Evolutionary conservation across 306 rosid species (phyloP).

Genomic region (Pyrus pyrifolia): DNA sequence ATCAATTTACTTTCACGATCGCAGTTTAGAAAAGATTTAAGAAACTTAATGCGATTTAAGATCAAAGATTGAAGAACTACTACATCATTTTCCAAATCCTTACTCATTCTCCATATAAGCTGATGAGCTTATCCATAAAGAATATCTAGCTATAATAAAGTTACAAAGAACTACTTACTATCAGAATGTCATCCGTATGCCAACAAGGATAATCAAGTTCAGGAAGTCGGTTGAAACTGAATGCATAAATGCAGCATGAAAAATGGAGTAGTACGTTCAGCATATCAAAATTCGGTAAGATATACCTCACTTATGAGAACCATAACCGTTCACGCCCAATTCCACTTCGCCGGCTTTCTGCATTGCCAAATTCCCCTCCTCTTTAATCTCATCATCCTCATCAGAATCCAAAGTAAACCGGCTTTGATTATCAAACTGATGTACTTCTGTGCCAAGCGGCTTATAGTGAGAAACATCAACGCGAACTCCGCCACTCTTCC

Average conservation of each 20-base stretch:
- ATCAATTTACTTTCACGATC: too few relatives aligned
- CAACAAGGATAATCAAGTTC: background rate
- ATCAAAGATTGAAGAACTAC: too few relatives aligned
- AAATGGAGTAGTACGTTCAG: too few relatives aligned
- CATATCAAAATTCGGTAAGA: background rate
- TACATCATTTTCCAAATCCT: background rate
- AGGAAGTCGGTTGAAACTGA: background rate
- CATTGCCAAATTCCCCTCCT: constrained; percentile 22
- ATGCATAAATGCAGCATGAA: background rate
- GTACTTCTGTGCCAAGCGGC: constrained; percentile 55
- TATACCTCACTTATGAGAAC: constrained; percentile 31
- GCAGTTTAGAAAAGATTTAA: too few relatives aligned
- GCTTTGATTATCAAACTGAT: constrained; percentile 21
- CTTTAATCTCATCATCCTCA: constrained; percentile 33
- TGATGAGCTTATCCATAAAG: background rate
- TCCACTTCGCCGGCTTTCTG: constrained; percentile 31
- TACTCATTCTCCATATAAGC: too few relatives aligned
- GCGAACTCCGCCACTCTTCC: constrained; percentile 17
- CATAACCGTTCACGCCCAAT: constrained; percentile 47
- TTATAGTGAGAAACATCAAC: constrained; percentile 23
- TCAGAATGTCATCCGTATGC: background rate
- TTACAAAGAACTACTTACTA: background rate
- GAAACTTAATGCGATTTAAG: too few relatives aligned
- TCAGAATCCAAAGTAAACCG: constrained; percentile 74
- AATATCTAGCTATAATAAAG: background rate